These are phyloP conservation scores for Wickerhamiella occidentalis DNA, from an alignment of 805 yeast species.

Conservation along the genomic window DNA sequence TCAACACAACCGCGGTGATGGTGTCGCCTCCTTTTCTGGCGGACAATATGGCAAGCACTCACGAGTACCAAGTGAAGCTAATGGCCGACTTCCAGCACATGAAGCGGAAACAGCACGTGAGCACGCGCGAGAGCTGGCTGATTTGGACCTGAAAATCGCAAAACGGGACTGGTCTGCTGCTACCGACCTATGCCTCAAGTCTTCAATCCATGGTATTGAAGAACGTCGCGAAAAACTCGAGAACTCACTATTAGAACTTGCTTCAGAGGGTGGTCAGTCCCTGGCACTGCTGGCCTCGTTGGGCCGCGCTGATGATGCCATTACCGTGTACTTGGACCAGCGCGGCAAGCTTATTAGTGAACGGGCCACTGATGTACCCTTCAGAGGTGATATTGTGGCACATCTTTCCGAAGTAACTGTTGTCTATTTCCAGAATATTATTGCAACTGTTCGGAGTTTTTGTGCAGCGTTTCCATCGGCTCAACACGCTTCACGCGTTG, in stretches of 20 bases:
- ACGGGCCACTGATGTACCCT: slow-evolving; percentile 39
- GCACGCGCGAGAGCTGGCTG: slow-evolving; percentile 53
- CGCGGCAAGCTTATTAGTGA: slow-evolving; percentile 37
- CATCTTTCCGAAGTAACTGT: slow-evolving; percentile 52
- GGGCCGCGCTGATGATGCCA: slow-evolving; percentile 38
- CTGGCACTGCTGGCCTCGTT: slow-evolving; percentile 32
- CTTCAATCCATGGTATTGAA: background rate
- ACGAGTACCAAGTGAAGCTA: slow-evolving; percentile 1
- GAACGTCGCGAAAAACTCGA: slow-evolving; percentile 7
- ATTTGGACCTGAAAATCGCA: slow-evolving; percentile 54
- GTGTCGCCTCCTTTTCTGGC: no score
- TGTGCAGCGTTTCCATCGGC: slow-evolving; percentile 37
- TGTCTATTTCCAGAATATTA: slow-evolving; percentile 48
- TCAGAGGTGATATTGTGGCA: slow-evolving; percentile 42
- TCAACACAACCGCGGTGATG: no score
- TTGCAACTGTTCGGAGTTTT: slow-evolving; percentile 45
- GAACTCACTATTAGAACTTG: background rate
- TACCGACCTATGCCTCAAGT: background rate
- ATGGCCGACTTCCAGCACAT: slow-evolving; percentile 17
- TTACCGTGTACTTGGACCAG: slow-evolving; percentile 37
- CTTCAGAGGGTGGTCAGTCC: slow-evolving; percentile 14
- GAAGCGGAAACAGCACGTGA: slow-evolving; percentile 34
- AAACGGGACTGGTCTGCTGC: slow-evolving; percentile 44
- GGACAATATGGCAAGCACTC: background rate
- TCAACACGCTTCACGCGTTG: slow-evolving; percentile 43